Evolutionary conservation across 2,329 filamentous ascomycete genomes (phyloP).

Genomic region (Paracorniculantispora psalliotae): DNA sequence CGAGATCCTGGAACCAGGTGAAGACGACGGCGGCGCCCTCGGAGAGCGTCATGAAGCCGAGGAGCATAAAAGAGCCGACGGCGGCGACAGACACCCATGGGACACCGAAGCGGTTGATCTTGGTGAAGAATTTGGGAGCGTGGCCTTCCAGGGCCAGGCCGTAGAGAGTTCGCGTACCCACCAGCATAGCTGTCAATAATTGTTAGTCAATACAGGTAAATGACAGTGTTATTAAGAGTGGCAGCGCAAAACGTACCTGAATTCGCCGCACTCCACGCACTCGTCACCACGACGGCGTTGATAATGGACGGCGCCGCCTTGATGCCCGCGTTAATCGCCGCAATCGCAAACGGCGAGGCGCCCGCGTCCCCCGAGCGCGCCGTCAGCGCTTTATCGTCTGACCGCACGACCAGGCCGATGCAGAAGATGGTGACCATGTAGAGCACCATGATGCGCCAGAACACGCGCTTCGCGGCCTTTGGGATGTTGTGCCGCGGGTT

Average conservation of each 20-base stretch:
- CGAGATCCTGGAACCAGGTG: slow-evolving; percentile 60
- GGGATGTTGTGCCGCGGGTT: slow-evolving; percentile 46
- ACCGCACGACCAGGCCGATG: slow-evolving; percentile 45
- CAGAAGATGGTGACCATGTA: slow-evolving; percentile 49
- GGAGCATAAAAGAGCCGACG: slow-evolving; percentile 49
- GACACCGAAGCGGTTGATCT: slow-evolving; percentile 52
- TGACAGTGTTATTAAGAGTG: neutral
- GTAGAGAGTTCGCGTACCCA: slow-evolving; percentile 57
- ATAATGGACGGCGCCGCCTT: slow-evolving; percentile 46
- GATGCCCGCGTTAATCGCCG: slow-evolving; percentile 46
- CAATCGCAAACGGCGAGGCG: slow-evolving; percentile 47
- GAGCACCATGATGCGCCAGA: slow-evolving; percentile 50
- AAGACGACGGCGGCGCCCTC: slow-evolving; percentile 55
- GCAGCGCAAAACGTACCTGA: slow-evolving; percentile 11
- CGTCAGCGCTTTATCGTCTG: slow-evolving; percentile 28
- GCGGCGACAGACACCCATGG: slow-evolving; percentile 43
- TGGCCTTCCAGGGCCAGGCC: slow-evolving; percentile 58
- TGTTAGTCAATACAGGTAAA: neutral
- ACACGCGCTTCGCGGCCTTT: slow-evolving; percentile 47
- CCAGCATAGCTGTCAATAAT: neutral
- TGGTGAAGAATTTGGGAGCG: slow-evolving; percentile 52
- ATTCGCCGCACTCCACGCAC: slow-evolving; percentile 19
- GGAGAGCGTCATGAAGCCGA: slow-evolving; percentile 61
- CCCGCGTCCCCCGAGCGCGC: slow-evolving; percentile 35
- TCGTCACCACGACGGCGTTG: slow-evolving; percentile 41